Evolutionary conservation across 306 rosid species (phyloP), one percentile per base, ranked within the genome.

Genomic region (Vigna reflexopilosa): DNA sequence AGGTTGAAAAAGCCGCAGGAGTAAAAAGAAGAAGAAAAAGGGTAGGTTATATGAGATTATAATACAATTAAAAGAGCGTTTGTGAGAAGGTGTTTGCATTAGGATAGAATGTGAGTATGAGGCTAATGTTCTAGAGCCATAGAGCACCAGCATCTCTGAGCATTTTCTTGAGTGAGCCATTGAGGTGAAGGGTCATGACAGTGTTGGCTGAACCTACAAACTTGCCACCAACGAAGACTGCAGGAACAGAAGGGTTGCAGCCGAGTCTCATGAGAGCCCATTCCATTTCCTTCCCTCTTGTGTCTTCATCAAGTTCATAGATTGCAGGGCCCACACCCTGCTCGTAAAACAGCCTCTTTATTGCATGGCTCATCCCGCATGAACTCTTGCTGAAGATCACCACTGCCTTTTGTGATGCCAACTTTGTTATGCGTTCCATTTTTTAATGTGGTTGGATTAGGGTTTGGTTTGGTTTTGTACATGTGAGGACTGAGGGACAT

Each of bases 361-460:
- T 89, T 9, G 98, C 93, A 78, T 95, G 98, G 78, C 89, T 87
- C 97, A 95, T 95, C 93, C 98, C 96, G 49, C 98, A 95, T 0
- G 98, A 89, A 78, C 97, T 95, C 92, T 95, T 95, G 86, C 98
- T 95, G 89, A 95, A 95, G 12, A 95, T 92, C 89, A 95, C 98
- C 85, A 95, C 96, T 0, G 98, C 98, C 79, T 88, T 92, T 50
- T 92, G 97, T 0, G 98, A 89, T 28, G 88, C 89, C 84, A 95
- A 16, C 17, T 91, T 95, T 9, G 88, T 84, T 63, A 95, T 82
- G 0, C 93, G 89, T 34, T 95, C 98, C 98, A 95, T 58, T 1
- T 9, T 30, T 30, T 3, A 4, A 30, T 30, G 32, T 30, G 26
- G 63, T 20, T 3, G 63, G 0, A 38, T 22, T 57, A 51, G 77